Conservation (phyloP, 306 rosid genomes). For the Gleditsia sinensis region DNA sequence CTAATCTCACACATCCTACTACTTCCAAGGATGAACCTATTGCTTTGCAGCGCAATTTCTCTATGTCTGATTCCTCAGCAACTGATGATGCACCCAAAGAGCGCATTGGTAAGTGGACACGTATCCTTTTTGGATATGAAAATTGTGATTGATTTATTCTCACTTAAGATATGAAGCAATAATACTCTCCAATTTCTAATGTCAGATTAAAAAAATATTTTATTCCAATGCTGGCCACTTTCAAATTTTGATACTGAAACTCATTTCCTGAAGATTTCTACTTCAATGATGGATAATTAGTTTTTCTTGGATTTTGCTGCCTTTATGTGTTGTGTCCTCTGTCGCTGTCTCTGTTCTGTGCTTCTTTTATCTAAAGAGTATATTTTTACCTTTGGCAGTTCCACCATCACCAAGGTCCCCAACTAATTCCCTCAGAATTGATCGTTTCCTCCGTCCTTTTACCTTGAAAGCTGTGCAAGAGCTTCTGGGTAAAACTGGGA, state of each 20-base stretch:
- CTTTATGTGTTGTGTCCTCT: neutral
- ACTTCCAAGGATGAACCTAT: slow-evolving; percentile 61
- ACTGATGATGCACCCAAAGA: slow-evolving; percentile 73
- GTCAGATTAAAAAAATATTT: neutral
- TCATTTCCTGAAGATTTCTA: slow-evolving; percentile 1
- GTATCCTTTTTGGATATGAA: neutral
- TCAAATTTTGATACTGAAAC: neutral
- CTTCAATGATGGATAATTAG: neutral
- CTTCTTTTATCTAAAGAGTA: slow-evolving; percentile 12
- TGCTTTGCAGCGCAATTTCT: slow-evolving; percentile 56
- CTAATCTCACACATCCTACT: slow-evolving; percentile 49
- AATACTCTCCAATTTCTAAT: neutral
- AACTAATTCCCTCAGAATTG: slow-evolving; percentile 82
- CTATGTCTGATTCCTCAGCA: slow-evolving; percentile 72
- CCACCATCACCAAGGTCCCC: slow-evolving; percentile 80
- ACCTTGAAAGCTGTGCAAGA: slow-evolving; percentile 97
- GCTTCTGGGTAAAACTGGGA: slow-evolving; percentile 86
- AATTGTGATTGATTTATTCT: neutral
- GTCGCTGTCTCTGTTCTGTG: neutral
- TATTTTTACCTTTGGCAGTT: slow-evolving; percentile 57
- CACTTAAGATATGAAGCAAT: neutral
- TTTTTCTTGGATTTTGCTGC: neutral
- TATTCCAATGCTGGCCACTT: slow-evolving; percentile 8
- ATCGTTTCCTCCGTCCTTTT: slow-evolving; percentile 91
- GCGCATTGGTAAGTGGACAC: slow-evolving; percentile 78